Percentiles rank a stretch among this genome's conserved stretches.
Evolutionary conservation across 202 grass and related monocot genomes (phyloP).

Genomic region (Alloteropsis angusta): DNA sequence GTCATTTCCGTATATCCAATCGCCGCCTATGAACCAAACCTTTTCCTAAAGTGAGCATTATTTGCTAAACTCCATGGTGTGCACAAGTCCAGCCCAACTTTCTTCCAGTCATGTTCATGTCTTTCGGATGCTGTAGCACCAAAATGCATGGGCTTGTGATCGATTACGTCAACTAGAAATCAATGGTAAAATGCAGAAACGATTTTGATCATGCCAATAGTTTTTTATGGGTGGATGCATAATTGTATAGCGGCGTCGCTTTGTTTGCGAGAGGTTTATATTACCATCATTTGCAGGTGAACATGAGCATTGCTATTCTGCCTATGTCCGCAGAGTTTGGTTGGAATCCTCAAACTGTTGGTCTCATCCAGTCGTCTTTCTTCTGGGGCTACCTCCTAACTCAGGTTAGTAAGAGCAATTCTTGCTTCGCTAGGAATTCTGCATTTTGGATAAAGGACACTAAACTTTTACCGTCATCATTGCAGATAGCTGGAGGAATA

Average conservation of each 20-base stretch:
- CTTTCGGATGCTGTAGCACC: neutral
- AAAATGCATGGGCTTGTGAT: neutral
- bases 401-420: slow-evolving; percentile 35
- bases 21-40: neutral
- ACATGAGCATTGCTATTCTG: slow-evolving; percentile 99
- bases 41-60: neutral
- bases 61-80: neutral
- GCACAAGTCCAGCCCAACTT: neutral
- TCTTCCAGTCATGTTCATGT: neutral
- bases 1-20: neutral
- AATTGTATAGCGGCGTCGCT: neutral
- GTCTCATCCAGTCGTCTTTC: slow-evolving; percentile 88
- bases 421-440: neutral
- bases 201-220: neutral
- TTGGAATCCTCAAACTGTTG: slow-evolving; percentile 87
- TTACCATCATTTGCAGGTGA: slow-evolving; percentile 53
- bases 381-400: slow-evolving; percentile 99
- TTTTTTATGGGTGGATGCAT: neutral
- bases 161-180: neutral
- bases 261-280: neutral
- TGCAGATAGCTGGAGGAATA: slow-evolving; percentile 94
- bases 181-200: neutral
- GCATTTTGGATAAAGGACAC: neutral
- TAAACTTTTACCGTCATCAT: neutral
- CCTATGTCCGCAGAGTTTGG: slow-evolving; percentile 81